Evolutionary conservation across 306 rosid genomes (phyloP).

Genomic region (Purshia tridentata): DNA sequence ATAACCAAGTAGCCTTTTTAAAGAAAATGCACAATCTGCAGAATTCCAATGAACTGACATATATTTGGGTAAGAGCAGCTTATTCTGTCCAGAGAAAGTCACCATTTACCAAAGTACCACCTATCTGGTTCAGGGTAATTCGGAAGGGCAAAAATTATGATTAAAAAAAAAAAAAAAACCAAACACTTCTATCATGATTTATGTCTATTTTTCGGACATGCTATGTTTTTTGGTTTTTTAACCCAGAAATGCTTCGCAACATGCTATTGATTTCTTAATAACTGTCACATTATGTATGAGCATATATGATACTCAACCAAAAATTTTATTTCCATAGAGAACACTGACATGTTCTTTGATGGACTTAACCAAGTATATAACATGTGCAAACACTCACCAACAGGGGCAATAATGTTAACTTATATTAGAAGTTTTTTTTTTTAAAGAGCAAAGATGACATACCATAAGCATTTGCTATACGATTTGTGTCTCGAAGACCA

Average conservation of each 20-base stretch:
- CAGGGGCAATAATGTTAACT: not conserved
- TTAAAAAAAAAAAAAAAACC: not conserved
- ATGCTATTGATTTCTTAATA: not conserved
- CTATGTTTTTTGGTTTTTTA: too few relatives aligned
- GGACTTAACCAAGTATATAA: not conserved
- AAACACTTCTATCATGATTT: not conserved
- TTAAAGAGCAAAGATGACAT: slow-evolving; percentile 27
- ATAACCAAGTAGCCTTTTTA: not conserved
- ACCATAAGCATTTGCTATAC: slow-evolving; percentile 73
- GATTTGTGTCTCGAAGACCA: slow-evolving; percentile 49
- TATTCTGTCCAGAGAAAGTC: not conserved
- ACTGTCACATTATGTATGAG: slow-evolving; percentile 4
- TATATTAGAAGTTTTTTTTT: not conserved
- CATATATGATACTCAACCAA: not conserved
- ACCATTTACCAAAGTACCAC: not conserved
- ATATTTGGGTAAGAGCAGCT: not conserved
- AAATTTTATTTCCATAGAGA: slow-evolving; percentile 7
- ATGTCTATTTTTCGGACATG: not conserved
- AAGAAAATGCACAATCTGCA: not conserved
- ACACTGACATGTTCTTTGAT: not conserved
- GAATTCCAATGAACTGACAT: not conserved
- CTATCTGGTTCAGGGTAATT: not conserved
- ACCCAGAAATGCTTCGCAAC: too few relatives aligned
- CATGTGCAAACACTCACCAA: not conserved
- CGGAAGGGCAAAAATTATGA: not conserved